A percentile compares a stretch with the other conserved stretches of the same genome.
Conservation (phyloP, 805 yeast species). For the Schizosaccharomyces octosporus region DNA sequence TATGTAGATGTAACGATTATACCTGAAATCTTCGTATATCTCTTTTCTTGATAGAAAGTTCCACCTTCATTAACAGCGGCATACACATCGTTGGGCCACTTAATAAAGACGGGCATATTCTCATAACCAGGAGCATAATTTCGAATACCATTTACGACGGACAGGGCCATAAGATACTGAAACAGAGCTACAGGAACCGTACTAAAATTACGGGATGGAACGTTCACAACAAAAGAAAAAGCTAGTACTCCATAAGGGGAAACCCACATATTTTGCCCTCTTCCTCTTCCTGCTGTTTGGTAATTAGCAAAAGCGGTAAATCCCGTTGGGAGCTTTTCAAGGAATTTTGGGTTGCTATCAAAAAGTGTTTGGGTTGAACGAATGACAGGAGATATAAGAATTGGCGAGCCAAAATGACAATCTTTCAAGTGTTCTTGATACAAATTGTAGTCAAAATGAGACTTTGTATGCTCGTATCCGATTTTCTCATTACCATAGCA, state of each 20-base stretch:
- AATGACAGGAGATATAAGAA: slow-evolving; percentile 22
- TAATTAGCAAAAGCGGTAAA: slow-evolving; percentile 43
- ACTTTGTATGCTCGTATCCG: background rate
- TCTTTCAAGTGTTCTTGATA: background rate
- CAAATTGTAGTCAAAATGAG: background rate
- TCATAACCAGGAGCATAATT: slow-evolving; percentile 42
- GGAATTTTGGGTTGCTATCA: slow-evolving; percentile 40
- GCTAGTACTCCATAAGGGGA: slow-evolving; percentile 86
- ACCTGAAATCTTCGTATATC: slow-evolving; percentile 57
- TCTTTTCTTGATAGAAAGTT: slow-evolving; percentile 8
- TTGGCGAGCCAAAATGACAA: background rate
- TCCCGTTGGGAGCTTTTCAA: slow-evolving; percentile 45
- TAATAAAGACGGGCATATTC: slow-evolving; percentile 53
- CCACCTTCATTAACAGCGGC: slow-evolving; percentile 17
- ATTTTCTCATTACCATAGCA: background rate
- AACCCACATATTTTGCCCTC: slow-evolving; percentile 89
- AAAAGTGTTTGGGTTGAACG: slow-evolving; percentile 66
- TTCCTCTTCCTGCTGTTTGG: slow-evolving; percentile 78
- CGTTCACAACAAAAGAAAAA: slow-evolving; percentile 39
- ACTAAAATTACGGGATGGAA: slow-evolving; percentile 20
- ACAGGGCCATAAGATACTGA: slow-evolving; percentile 66
- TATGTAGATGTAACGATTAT: slow-evolving; percentile 59
- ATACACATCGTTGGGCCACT: slow-evolving; percentile 95
- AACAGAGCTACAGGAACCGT: slow-evolving; percentile 45
- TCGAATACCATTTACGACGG: slow-evolving; percentile 53